Evolutionary conservation across 2,329 filamentous ascomycete species (phyloP).

Genomic region (Penicillium brasilianum): DNA sequence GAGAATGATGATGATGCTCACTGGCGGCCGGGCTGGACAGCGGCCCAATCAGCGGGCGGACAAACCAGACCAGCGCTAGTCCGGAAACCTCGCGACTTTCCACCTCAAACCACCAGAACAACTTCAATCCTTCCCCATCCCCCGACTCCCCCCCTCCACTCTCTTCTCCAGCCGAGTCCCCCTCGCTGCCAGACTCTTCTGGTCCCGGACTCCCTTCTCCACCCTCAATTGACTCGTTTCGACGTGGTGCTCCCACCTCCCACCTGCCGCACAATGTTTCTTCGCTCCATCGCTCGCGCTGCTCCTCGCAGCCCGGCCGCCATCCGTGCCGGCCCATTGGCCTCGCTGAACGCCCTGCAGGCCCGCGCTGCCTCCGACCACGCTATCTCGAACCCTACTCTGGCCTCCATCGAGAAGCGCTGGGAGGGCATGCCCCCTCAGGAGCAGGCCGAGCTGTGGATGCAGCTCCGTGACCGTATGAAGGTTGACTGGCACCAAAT

Average conservation of each 20-base stretch:
- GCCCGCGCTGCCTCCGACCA: conserved; percentile 70
- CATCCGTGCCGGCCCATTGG: conserved; percentile 45
- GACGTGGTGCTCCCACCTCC: conserved; percentile 36
- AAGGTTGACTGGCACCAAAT: conserved; percentile 96
- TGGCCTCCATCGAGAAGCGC: conserved; percentile 98
- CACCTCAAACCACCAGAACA: conserved; percentile 47
- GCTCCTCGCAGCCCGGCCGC: conserved; percentile 50
- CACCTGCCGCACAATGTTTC: conserved; percentile 50
- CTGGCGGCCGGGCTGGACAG: conserved; percentile 27
- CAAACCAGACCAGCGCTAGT: conserved; percentile 43
- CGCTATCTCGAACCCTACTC: conserved; percentile 95
- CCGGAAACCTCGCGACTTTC: conserved; percentile 45
- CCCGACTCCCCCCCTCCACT: conserved; percentile 38
- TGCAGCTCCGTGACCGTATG: conserved; percentile 97
- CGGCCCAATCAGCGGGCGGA: conserved; percentile 41
- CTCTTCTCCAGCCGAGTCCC: conserved; percentile 33
- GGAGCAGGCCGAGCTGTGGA: conserved; percentile 99
- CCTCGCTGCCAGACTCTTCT: conserved; percentile 21
- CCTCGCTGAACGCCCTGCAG: conserved; percentile 54
- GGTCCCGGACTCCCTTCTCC: conserved; percentile 30
- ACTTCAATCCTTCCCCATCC: conserved; percentile 41
- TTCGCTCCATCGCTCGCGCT: conserved; percentile 53
- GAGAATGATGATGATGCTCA: conserved; percentile 30
- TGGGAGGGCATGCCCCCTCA: conserved; percentile 98
- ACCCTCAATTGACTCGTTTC: conserved; percentile 36